These are phyloP conservation scores for Naegleria fowleri DNA, from an alignment of 208 protist species.

Conservation along the genomic window DNA sequence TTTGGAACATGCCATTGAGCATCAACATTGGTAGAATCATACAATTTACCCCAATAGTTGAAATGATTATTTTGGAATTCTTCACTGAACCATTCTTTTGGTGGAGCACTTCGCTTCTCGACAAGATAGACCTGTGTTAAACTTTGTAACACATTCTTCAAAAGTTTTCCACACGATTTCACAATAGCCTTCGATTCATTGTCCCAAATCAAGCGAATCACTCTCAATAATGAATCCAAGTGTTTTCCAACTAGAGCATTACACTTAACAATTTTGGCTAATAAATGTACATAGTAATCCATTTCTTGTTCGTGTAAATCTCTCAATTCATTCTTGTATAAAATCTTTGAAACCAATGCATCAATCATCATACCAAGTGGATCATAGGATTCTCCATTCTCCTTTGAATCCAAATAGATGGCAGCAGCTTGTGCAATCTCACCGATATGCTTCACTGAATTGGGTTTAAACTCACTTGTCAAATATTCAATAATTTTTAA, in stretches of 20 bases:
- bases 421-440: background rate
- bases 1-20: constrained; percentile 25
- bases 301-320: background rate
- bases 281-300: background rate
- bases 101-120: background rate
- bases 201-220: background rate
- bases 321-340: background rate
- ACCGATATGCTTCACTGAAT: background rate
- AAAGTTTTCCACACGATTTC: constrained; percentile 5
- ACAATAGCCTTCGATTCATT: background rate
- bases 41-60: background rate
- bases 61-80: background rate
- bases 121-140: background rate
- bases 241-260: background rate
- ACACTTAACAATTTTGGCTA: background rate
- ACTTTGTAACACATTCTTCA: background rate
- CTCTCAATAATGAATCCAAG: background rate
- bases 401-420: background rate
- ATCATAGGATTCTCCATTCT: background rate
- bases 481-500: background rate
- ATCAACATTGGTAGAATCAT: background rate
- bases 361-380: background rate
- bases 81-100: background rate
- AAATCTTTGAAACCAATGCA: background rate
- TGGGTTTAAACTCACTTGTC: background rate